A percentile compares a stretch with the other conserved stretches of the same genome.
phyloP scores from a whole-genome alignment of 1,284 basidiomycete genomes.

The Meripilus lineatus region DNA sequence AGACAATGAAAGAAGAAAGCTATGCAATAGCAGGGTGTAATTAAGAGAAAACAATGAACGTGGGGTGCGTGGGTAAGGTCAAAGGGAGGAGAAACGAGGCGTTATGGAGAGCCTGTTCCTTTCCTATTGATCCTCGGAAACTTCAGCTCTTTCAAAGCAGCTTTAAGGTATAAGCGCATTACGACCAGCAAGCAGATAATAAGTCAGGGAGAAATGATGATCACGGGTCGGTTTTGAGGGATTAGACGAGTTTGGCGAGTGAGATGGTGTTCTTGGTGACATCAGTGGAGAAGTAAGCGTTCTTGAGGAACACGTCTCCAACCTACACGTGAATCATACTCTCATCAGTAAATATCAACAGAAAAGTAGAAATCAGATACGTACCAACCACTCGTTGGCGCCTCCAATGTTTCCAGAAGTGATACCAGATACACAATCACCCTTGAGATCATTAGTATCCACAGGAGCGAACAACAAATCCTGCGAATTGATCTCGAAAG shows the following conservation, averaged over 20 bases:
- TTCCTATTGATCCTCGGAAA: no score
- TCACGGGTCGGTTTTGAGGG: no score
- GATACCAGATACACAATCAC: slow-evolving; percentile 75
- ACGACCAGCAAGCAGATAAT: no score
- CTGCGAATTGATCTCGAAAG: slow-evolving; percentile 61
- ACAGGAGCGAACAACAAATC: slow-evolving; percentile 73
- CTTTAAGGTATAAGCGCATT: background rate
- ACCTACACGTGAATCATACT: slow-evolving; percentile 30
- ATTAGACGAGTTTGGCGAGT: slow-evolving; percentile 44
- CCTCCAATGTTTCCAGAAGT: slow-evolving; percentile 58
- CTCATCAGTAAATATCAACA: slow-evolving; percentile 7
- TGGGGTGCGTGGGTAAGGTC: background rate
- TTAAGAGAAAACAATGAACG: slow-evolving; percentile 4
- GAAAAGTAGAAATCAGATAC: slow-evolving; percentile 18
- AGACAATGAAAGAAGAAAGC: slow-evolving; percentile 2
- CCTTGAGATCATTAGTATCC: slow-evolving; percentile 53
- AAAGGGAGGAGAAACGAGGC: background rate
- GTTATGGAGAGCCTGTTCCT: background rate
- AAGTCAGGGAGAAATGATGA: no score
- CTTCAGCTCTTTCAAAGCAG: background rate
- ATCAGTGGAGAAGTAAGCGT: slow-evolving; percentile 75
- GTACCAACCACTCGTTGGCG: slow-evolving; percentile 68
- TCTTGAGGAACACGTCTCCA: slow-evolving; percentile 75
- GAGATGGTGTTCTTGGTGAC: slow-evolving; percentile 64
- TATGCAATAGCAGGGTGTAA: slow-evolving; percentile 11